phyloP scores from a whole-genome alignment of 306 rosid genomes.

The Spatholobus suberectus region DNA sequence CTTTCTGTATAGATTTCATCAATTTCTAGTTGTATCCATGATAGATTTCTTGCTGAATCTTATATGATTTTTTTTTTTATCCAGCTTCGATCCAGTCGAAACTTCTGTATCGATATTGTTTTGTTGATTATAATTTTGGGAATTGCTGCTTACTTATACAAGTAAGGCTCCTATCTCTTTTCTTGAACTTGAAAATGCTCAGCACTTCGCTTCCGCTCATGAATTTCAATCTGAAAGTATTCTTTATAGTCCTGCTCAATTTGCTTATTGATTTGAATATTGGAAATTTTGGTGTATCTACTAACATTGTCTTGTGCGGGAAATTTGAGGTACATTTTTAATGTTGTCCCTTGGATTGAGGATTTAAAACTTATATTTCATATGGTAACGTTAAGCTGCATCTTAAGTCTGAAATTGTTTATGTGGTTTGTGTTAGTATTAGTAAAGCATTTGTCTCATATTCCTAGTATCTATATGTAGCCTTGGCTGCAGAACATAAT shows the following conservation, averaged over 20 bases:
- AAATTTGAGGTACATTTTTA: slow-evolving; percentile 25
- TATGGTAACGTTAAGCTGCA: background rate
- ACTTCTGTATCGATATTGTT: slow-evolving; percentile 94
- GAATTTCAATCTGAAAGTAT: slow-evolving; percentile 6
- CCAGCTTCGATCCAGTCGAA: slow-evolving; percentile 97
- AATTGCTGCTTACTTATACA: slow-evolving; percentile 97
- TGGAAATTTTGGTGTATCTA: slow-evolving; percentile 22
- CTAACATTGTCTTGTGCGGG: background rate
- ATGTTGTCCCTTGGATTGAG: background rate
- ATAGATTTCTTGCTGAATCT: slow-evolving; percentile 43
- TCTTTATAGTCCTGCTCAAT: background rate
- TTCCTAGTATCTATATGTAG: background rate
- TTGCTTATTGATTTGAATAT: background rate
- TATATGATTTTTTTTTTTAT: slow-evolving; percentile 44
- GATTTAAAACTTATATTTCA: slow-evolving; percentile 5
- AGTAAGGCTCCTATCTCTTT: slow-evolving; percentile 67
- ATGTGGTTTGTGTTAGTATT: slow-evolving; percentile 14
- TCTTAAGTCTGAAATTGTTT: background rate
- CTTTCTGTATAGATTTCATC: slow-evolving; percentile 15
- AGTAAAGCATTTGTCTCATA: slow-evolving; percentile 1
- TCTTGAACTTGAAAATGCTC: slow-evolving; percentile 18
- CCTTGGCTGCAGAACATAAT: background rate
- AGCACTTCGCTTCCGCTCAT: background rate
- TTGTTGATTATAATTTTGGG: slow-evolving; percentile 92
- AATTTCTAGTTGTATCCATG: background rate